Evolutionary conservation across 2,329 filamentous ascomycete species (phyloP).

Genomic region (Penicillium brasilianum): DNA sequence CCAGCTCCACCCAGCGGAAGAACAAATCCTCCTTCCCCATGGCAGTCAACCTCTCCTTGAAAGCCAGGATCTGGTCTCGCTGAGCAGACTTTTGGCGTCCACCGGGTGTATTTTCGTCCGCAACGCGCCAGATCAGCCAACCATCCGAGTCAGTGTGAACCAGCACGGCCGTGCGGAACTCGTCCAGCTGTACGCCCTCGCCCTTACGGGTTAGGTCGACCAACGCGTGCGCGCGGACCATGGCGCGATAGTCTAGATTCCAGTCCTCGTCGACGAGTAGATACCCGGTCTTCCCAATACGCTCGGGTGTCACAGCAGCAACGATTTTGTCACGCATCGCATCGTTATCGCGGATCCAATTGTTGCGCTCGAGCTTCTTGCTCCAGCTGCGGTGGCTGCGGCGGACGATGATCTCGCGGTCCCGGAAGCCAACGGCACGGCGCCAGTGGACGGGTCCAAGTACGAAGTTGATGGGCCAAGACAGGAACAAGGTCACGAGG

Average conservation of each 20-base stretch:
- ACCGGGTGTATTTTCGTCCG: slow-evolving; percentile 58
- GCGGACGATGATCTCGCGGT: slow-evolving; percentile 79
- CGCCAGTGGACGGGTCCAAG: slow-evolving; percentile 74
- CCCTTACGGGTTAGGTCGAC: slow-evolving; percentile 57
- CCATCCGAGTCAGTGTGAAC: slow-evolving; percentile 70
- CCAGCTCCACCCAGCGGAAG: slow-evolving; percentile 89
- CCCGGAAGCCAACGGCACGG: slow-evolving; percentile 73
- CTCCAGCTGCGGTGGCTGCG: slow-evolving; percentile 74
- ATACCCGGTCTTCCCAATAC: slow-evolving; percentile 83
- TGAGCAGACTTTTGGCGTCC: slow-evolving; percentile 44
- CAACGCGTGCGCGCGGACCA: slow-evolving; percentile 74
- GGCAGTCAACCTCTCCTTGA: slow-evolving; percentile 74
- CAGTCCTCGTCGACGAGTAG: slow-evolving; percentile 82
- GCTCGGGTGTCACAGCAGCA: slow-evolving; percentile 70
- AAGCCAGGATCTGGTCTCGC: slow-evolving; percentile 73
- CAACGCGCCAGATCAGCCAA: slow-evolving; percentile 69
- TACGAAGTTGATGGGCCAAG: slow-evolving; percentile 76
- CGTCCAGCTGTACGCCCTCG: slow-evolving; percentile 58
- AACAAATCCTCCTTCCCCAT: slow-evolving; percentile 88
- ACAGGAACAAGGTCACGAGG: slow-evolving; percentile 69
- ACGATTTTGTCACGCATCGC: slow-evolving; percentile 62
- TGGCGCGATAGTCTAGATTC: slow-evolving; percentile 83
- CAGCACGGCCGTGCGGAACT: slow-evolving; percentile 73
- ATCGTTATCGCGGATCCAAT: slow-evolving; percentile 57
- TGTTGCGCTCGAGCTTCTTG: slow-evolving; percentile 57